Conservation (phyloP, 176 grass and related monocot species). For the Otatea glauca region DNA sequence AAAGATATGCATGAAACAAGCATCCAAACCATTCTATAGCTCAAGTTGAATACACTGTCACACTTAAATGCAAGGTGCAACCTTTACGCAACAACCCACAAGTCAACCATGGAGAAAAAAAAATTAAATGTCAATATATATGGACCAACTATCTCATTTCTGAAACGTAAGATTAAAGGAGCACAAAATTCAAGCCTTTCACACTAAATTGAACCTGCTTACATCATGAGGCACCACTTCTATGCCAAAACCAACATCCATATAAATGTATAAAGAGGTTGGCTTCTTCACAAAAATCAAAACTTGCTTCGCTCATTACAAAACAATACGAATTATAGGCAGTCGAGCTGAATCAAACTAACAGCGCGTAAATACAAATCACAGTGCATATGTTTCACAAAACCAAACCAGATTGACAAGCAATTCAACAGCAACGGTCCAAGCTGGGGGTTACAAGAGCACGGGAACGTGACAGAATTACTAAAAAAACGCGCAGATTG, state of each 20-base stretch:
- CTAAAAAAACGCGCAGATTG: neutral
- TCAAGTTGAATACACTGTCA: neutral
- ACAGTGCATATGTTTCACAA: neutral
- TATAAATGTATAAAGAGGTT: slow-evolving; percentile 32
- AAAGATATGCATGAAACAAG: neutral
- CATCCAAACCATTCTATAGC: neutral
- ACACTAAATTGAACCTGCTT: neutral
- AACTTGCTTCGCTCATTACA: neutral
- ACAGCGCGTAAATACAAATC: neutral
- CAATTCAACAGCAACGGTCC: slow-evolving; percentile 5
- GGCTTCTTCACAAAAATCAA: slow-evolving; percentile 1
- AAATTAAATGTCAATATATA: slow-evolving; percentile 17
- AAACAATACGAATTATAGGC: neutral
- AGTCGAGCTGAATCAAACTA: neutral
- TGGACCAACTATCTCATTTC: neutral
- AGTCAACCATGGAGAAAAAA: slow-evolving; percentile 23
- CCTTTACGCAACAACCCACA: neutral
- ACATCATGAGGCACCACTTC: slow-evolving; percentile 9
- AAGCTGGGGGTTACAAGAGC: neutral
- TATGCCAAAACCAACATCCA: neutral
- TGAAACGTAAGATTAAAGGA: slow-evolving; percentile 16
- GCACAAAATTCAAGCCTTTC: slow-evolving; percentile 20
- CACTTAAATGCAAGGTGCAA: neutral
- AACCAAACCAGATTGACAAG: slow-evolving; percentile 8
- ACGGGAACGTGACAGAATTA: neutral